A percentile compares a stretch with the other conserved stretches of the same genome.
phyloP scores from a whole-genome alignment of 2,329 filamentous ascomycete species.

The Chalara sp. region DNA sequence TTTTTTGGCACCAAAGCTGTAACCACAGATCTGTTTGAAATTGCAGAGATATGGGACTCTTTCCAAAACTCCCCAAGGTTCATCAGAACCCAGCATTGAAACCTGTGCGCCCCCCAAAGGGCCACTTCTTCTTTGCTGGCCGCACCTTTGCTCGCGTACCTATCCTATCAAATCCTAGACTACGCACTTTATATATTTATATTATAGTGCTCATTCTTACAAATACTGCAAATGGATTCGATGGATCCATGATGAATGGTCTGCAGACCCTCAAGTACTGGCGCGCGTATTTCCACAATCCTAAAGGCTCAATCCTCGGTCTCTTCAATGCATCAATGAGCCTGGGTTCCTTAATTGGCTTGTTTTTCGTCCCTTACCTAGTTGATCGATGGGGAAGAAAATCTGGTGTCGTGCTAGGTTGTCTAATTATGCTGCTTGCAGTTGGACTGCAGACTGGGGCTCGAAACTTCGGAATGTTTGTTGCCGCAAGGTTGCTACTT shows the following conservation, averaged over 20 bases:
- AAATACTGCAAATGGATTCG: constrained; percentile 43
- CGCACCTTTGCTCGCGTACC: constrained; percentile 30
- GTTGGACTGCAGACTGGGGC: constrained; percentile 34
- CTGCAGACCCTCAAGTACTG: constrained; percentile 38
- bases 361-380: constrained; percentile 26
- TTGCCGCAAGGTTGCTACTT: constrained; percentile 53
- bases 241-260: constrained; percentile 39
- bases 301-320: constrained; percentile 17
- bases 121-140: constrained; percentile 24
- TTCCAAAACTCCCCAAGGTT: too few relatives aligned
- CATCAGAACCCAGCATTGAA: too few relatives aligned
- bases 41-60: too few relatives aligned
- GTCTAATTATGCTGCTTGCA: constrained; percentile 37
- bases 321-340: constrained; percentile 38
- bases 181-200: constrained; percentile 49
- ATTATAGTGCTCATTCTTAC: constrained; percentile 26
- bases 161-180: constrained; percentile 35
- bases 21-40: too few relatives aligned
- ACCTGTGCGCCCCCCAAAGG: constrained; percentile 5
- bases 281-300: constrained; percentile 24
- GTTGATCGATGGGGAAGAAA: constrained; percentile 38
- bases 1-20: too few relatives aligned
- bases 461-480: constrained; percentile 43
- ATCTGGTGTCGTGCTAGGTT: constrained; percentile 33
- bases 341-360: constrained; percentile 33